Evolutionary conservation across 176 grass and related monocot species (phyloP).

Genomic region (Oryza glaberrima): DNA sequence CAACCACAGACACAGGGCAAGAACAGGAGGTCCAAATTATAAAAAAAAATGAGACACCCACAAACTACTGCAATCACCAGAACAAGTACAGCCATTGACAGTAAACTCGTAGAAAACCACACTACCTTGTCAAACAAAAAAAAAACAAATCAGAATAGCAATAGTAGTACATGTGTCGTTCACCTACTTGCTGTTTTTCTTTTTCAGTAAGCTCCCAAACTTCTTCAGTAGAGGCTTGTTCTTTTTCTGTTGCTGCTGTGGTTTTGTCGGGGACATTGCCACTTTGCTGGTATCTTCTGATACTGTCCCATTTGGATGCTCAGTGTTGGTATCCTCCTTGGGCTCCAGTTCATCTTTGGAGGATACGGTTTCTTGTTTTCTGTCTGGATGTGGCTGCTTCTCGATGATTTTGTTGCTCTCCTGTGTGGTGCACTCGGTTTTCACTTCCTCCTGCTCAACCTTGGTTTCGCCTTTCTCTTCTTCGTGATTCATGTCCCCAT

Average conservation of each 20-base stretch:
- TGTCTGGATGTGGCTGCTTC: slow-evolving; percentile 45
- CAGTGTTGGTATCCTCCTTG: slow-evolving; percentile 53
- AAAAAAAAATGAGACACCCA: slow-evolving; percentile 31
- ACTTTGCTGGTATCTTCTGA: slow-evolving; percentile 53
- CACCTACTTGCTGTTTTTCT: slow-evolving; percentile 87
- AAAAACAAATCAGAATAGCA: slow-evolving; percentile 48
- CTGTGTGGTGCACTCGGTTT: slow-evolving; percentile 35
- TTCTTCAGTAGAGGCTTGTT: slow-evolving; percentile 86
- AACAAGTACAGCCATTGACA: slow-evolving; percentile 45
- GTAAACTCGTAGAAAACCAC: slow-evolving; percentile 54
- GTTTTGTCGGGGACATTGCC: slow-evolving; percentile 53
- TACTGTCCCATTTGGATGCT: slow-evolving; percentile 43
- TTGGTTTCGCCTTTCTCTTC: slow-evolving; percentile 51
- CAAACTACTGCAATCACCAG: slow-evolving; percentile 62
- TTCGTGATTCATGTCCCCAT: slow-evolving; percentile 31
- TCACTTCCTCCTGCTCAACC: slow-evolving; percentile 35
- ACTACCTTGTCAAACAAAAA: slow-evolving; percentile 59
- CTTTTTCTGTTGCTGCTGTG: slow-evolving; percentile 70
- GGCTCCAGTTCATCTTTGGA: slow-evolving; percentile 52
- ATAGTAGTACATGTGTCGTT: slow-evolving; percentile 40
- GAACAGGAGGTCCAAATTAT: slow-evolving; percentile 41
- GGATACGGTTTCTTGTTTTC: slow-evolving; percentile 46
- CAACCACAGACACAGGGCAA: slow-evolving; percentile 45
- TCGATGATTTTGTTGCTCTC: slow-evolving; percentile 39
- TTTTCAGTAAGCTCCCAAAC: slow-evolving; percentile 86